Evolutionary conservation across 345 rosid species (phyloP).

Genomic region (Aethionema arabicum): DNA sequence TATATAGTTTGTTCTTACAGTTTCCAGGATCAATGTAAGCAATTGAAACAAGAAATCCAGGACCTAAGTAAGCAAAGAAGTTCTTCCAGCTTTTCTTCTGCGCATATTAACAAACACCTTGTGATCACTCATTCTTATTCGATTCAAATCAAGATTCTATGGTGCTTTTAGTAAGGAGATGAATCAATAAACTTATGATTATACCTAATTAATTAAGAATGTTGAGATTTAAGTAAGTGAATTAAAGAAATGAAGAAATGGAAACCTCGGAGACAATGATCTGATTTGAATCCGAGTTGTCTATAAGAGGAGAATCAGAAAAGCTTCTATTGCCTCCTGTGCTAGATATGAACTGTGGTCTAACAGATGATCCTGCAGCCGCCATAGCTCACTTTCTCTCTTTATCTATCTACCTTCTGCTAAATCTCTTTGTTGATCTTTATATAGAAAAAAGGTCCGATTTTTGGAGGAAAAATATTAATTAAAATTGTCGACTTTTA

Average conservation of each 20-base stretch:
- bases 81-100: constrained; percentile 95
- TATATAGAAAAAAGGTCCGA: background rate
- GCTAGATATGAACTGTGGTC: constrained; percentile 77
- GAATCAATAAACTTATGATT: too few species aligned
- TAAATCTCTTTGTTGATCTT: constrained; percentile 3
- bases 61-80: constrained; percentile 84
- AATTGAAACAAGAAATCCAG: constrained; percentile 92
- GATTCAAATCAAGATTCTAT: too few species aligned
- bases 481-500: background rate
- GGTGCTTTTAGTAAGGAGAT: too few species aligned
- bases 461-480: background rate
- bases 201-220: background rate
- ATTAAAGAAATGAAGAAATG: background rate
- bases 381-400: constrained; percentile 34
- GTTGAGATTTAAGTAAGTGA: constrained; percentile 6
- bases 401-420: background rate
- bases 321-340: constrained; percentile 54
- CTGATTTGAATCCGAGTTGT: constrained; percentile 51
- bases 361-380: constrained; percentile 41
- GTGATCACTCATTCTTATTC: too few species aligned
- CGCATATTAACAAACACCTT: constrained; percentile 22
- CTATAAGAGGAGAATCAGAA: constrained; percentile 67
- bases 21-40: constrained; percentile 99
- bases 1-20: constrained; percentile 47
- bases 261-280: constrained; percentile 82